These are phyloP conservation scores for Cryptococcus sp. DNA, from an alignment of 1,284 basidiomycete species.

Conservation along the genomic window DNA sequence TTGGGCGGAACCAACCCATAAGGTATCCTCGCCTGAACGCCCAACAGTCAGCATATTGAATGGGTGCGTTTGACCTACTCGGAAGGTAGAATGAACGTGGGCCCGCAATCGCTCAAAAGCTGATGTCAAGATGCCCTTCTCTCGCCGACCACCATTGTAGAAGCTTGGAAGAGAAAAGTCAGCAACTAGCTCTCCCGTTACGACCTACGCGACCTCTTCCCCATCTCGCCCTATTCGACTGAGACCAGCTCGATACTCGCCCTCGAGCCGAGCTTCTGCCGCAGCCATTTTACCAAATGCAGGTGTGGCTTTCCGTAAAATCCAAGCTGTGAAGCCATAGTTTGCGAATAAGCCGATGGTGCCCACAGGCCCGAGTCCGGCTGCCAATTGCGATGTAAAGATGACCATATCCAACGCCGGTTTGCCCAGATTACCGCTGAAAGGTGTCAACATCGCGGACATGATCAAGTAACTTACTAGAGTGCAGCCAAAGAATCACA, in stretches of 20 bases:
- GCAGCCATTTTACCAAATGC: constrained; percentile 91
- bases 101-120: constrained; percentile 80
- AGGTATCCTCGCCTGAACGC: constrained; percentile 34
- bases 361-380: constrained; percentile 73
- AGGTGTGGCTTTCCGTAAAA: constrained; percentile 83
- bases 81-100: constrained; percentile 91
- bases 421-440: constrained; percentile 77
- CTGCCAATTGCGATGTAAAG: constrained; percentile 88
- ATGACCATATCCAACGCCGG: constrained; percentile 88
- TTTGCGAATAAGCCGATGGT: constrained; percentile 77
- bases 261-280: constrained; percentile 76
- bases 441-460: constrained; percentile 6
- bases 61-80: constrained; percentile 57
- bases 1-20: constrained; percentile 28
- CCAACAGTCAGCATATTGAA: background rate
- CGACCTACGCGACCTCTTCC: constrained; percentile 84
- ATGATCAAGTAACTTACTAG: constrained; percentile 62
- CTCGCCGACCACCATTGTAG: constrained; percentile 84
- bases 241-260: constrained; percentile 89
- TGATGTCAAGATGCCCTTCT: constrained; percentile 76
- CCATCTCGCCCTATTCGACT: constrained; percentile 84
- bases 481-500: constrained; percentile 82
- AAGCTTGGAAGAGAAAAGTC: constrained; percentile 60
- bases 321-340: constrained; percentile 81
- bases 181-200: too few species aligned